Evolutionary conservation across 345 rosid species (phyloP), one percentile per base, ranked within the genome.

Genomic region (Nephelium lappaceum): DNA sequence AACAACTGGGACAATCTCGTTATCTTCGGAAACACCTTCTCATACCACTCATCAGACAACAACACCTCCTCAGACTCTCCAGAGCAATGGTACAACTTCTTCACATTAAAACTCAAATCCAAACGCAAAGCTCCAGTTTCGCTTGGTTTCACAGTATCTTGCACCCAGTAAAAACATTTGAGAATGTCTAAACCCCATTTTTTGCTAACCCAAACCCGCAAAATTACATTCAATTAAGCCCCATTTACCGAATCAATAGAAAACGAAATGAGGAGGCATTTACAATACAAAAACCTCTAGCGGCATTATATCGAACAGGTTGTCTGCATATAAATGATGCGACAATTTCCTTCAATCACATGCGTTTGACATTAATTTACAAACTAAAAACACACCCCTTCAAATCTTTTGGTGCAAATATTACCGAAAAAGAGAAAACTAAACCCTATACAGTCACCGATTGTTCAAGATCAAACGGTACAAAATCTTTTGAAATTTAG

Each of bases 21-120:
- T 78, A 92, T 76, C 85, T 82, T 85, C 3, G 87, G 86, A 72
- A 85, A 85, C 65, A 79, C 78, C 79, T 82, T 79, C 77, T 86
- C 83, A 71, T 87, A 92, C 94, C 93, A 88, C 65, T 83, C 81
- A 41, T 36, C 36, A 12, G 89, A 83, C 67, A 86, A 77, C 62
- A 61, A 27, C 38, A 83, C 89, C 58, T 79, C 81, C 5, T 53
- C 23, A 49, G 84, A 76, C 65, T 79, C 86, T 77, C 67, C 78
- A 2, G 86, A 84, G 78, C 79, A 73, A 55, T 87, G 89, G 79
- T 71, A 86, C 15, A 81, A 60, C 80, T 64, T 31, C 2, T 31
- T 81, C 38, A 70, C 76, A 81, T 61, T 60, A 79, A 72, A 58
- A 78, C 60, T 80, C 36, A 70, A 72, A 80, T 58, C 45, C 79